Base-by-base conservation (phyloP, 1,139 yeast genomes). In the Candida dubliniensis region DNA sequence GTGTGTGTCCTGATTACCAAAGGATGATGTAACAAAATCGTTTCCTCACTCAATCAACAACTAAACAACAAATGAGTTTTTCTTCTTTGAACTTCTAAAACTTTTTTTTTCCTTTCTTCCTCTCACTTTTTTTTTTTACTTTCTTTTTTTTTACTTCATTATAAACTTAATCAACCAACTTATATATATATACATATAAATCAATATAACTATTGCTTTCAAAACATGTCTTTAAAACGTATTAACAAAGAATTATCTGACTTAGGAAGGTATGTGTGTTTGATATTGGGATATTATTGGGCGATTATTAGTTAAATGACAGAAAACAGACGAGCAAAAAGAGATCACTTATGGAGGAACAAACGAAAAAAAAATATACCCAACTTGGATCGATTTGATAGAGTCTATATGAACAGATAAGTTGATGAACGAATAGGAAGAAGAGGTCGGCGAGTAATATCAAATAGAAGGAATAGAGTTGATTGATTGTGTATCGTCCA, bases 191-290 rank as follows among this genome's bases (percentile, higher is more conserved):
- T 18, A 18, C 23, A 18, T 18, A 18, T 18, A 18, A 18, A 4
- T 18, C 23, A 18, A 18, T 18, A 18, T 18, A 18, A 18, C 23
- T 18, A 15, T 36, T 36, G 34, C 18, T 41, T 35, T 33, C 34
- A 18, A 24, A 45, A 32, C 30, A 88, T 88, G 96, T 90, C 96
- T 60, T 80, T 83, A 62, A 91, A 91, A 74, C 91, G 98, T 81
- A 90, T 91, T 64, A 88, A 88, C 75, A 91, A 91, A 75, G 98
- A 91, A 74, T 81, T 91, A 63, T 85, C 87, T 59, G 98, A 91
- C 71, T 80, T 91, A 64, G 96, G 96, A 67, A 84, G 88, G 93
- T 85, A 79, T 71, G 93, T 84, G 53, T 46, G 12, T 24, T 14
- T 3, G 7, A 23, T 3, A 34, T 8, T 11, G 12, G 31, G 23